Evolutionary conservation across 2,329 filamentous ascomycete genomes (phyloP).

Genomic region (Tolypocladium tundrense): DNA sequence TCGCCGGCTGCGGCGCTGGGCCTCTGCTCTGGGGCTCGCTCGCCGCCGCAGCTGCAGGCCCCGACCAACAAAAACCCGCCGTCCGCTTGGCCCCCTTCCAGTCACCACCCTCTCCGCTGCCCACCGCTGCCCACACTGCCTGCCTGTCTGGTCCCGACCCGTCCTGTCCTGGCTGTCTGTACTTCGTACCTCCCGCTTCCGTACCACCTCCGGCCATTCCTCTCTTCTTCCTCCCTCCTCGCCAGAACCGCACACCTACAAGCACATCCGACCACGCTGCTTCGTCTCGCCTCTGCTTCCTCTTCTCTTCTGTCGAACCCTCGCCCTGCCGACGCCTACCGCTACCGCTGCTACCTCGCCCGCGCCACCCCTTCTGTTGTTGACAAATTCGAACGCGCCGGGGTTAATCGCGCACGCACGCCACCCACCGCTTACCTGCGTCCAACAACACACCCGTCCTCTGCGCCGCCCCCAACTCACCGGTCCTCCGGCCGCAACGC

Average conservation of each 20-base stretch:
- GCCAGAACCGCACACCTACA: not conserved
- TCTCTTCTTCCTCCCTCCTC: not conserved
- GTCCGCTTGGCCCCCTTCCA: conserved; percentile 10
- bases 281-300: not conserved
- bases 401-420: conserved; percentile 17
- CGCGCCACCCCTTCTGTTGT: not conserved
- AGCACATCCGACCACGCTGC: not conserved
- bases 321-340: not conserved
- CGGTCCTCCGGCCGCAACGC: not conserved
- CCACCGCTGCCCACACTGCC: not conserved
- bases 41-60: conserved; percentile 4
- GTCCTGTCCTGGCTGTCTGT: not conserved
- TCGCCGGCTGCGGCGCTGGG: conserved; percentile 14
- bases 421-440: not conserved
- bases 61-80: conserved; percentile 21
- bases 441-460: not conserved
- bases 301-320: not conserved
- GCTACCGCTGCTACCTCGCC: not conserved
- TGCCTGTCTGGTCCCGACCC: not conserved
- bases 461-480: not conserved
- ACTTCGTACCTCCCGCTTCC: not conserved
- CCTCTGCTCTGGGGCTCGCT: conserved; percentile 8
- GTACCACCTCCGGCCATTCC: not conserved
- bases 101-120: not conserved
- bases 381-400: conserved; percentile 1